phyloP scores from a whole-genome alignment of 768 basidiomycete species.

The Kwoniella sp. region DNA sequence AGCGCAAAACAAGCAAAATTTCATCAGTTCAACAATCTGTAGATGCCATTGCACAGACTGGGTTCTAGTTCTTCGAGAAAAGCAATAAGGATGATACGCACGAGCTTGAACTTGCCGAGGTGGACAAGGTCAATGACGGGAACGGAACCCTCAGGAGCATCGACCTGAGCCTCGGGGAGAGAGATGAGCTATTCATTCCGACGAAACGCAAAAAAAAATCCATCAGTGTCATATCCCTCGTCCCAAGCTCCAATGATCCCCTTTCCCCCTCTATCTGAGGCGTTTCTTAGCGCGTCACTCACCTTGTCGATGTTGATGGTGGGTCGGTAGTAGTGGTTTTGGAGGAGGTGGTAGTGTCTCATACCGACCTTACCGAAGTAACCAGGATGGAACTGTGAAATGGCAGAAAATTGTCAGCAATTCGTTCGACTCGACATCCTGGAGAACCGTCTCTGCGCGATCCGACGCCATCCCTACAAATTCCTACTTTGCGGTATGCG shows the following conservation, averaged over 20 bases:
- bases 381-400: conserved; percentile 85
- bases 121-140: conserved; percentile 80
- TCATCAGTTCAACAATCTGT: conserved; percentile 10
- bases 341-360: conserved; percentile 94
- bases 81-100: no score
- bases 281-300: conserved; percentile 30
- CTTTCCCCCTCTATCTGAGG: no score
- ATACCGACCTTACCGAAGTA: conserved; percentile 99
- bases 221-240: no score
- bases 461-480: background rate
- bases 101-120: conserved; percentile 56
- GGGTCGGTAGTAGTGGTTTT: conserved; percentile 87
- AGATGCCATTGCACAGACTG: no score
- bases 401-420: conserved; percentile 13
- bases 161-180: conserved; percentile 54
- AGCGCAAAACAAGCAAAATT: background rate
- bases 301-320: conserved; percentile 97
- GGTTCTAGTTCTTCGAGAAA: no score
- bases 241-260: no score
- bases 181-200: conserved; percentile 56
- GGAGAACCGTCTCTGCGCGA: background rate
- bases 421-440: background rate
- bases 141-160: conserved; percentile 61
- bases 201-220: no score
- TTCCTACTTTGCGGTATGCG: no score